Evolutionary conservation across 2,329 filamentous ascomycete species (phyloP), one percentile per base, ranked within the genome.

Genomic region (Akanthomyces dipterigenus): DNA sequence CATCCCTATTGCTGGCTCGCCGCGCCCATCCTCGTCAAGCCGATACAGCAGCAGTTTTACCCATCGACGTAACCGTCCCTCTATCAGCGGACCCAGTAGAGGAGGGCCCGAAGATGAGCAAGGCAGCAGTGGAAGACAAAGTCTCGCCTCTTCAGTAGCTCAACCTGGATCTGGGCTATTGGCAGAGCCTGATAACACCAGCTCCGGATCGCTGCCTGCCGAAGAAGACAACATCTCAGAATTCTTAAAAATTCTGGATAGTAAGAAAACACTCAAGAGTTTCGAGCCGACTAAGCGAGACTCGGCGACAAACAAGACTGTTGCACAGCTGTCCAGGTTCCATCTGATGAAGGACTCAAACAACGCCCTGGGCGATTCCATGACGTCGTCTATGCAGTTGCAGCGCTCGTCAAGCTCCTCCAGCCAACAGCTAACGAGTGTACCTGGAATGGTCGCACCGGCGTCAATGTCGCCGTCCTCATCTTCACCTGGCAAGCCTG

Each of bases 21-120:
- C 93, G 2, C 89, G 89, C 64, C 90, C 91, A 5, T 82, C 86
- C 9, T 86, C 88, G 0, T 86, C 90, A n/a, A 88, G 87, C 63
- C 87, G 90, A 51, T 98, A 96, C 71, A 96, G 91, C 73, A 98
- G 93, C 73, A 96, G 93, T 70, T 99, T 99, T 69, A 90, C 88
- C 7, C 91, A 96, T 71, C 86, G 95, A 50, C 86, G 90, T 60
- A 88, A 85, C 31, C 85, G 92, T 49, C 85, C 88, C 26, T 96
- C 92, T 0, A 89, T 89, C 61, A 88, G 89, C 36, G 88, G 89
- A 22, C 82, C 84, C 22, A 90, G 88, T 69, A 87, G 82, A 64
- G 79, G 78, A 2, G 77, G 73, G 1, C 50, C 50, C 16, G 88
- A 91, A 57, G 89, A 92, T 64, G 89, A 92, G 67, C 88, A 90